These are phyloP conservation scores for Xylaria bambusicola DNA, from an alignment of 495 filamentous ascomycete species.

Conservation along the genomic window DNA sequence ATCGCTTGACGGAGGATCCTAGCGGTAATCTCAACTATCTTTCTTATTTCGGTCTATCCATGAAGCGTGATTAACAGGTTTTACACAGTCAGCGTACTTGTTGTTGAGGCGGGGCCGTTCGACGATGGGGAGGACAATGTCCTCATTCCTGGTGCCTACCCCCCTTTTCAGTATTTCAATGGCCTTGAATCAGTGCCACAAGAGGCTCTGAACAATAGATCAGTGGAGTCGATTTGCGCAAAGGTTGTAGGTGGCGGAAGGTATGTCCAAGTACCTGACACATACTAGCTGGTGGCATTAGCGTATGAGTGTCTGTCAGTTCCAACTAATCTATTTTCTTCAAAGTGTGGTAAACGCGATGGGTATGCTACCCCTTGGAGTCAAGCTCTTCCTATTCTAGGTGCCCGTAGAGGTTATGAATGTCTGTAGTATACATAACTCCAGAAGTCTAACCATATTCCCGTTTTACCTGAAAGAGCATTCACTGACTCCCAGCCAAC, in stretches of 20 bases:
- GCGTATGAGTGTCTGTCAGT: too few relatives aligned
- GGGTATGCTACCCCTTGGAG: too few relatives aligned
- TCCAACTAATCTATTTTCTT: too few relatives aligned
- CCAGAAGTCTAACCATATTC: too few relatives aligned
- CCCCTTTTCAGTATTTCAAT: constrained; percentile 30
- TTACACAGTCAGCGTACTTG: constrained; percentile 33
- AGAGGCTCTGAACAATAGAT: constrained; percentile 29
- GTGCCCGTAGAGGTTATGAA: too few relatives aligned
- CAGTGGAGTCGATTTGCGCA: constrained; percentile 23
- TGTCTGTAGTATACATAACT: too few relatives aligned
- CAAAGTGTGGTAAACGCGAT: constrained; percentile 48
- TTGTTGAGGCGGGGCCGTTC: constrained; percentile 46
- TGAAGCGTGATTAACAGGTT: constrained; percentile 30
- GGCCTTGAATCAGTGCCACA: constrained; percentile 29
- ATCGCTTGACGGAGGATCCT: constrained; percentile 48
- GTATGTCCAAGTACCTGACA: too few relatives aligned
- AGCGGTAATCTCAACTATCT: constrained; percentile 34
- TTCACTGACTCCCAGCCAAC: too few relatives aligned
- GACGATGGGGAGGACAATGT: constrained; percentile 32
- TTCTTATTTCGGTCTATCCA: constrained; percentile 31
- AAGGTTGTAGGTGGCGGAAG: constrained; percentile 47
- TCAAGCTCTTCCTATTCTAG: too few relatives aligned
- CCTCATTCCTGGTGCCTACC: constrained; percentile 26
- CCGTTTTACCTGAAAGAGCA: too few relatives aligned
- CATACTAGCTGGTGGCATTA: too few relatives aligned